phyloP scores from a whole-genome alignment of 176 grass and related monocot species.

The Triticum dicoccoides region DNA sequence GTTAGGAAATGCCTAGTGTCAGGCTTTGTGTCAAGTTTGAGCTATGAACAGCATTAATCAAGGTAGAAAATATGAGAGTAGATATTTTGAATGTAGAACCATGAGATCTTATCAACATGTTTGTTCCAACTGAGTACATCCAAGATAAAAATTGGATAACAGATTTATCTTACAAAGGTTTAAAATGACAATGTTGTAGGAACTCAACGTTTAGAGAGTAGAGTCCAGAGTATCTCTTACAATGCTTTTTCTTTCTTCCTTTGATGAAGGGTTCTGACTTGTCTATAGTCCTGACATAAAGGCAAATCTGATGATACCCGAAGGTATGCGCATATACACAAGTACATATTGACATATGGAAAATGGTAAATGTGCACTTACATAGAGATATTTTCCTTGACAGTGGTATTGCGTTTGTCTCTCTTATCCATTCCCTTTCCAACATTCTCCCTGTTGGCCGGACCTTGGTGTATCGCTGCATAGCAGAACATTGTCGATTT shows the following conservation, averaged over 20 bases:
- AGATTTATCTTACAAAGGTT: not conserved
- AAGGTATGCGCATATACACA: constrained; percentile 1
- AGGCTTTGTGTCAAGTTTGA: not conserved
- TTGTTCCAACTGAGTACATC: not conserved
- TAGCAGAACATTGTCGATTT: constrained; percentile 11
- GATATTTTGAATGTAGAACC: constrained; percentile 9
- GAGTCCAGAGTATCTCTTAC: constrained; percentile 31
- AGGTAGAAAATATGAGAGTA: not conserved
- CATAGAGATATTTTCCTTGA: constrained; percentile 33
- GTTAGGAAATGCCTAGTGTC: not conserved
- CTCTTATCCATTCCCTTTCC: constrained; percentile 9
- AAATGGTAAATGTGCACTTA: constrained; percentile 17
- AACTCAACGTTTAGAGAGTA: not conserved
- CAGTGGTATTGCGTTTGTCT: not conserved
- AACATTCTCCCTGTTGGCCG: constrained; percentile 14
- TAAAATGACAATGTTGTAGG: constrained; percentile 14
- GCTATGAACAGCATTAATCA: not conserved
- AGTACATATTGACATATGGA: not conserved
- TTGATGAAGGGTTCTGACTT: constrained; percentile 17
- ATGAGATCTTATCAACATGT: not conserved
- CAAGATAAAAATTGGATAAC: not conserved
- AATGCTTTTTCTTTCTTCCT: constrained; percentile 41
- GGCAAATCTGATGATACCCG: constrained; percentile 7
- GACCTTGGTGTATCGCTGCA: constrained; percentile 47
- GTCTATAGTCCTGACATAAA: constrained; percentile 31